Percentiles rank a stretch among this genome's conserved stretches.
phyloP scores from a whole-genome alignment of 345 rosid genomes.

The Raphanus raphanistrum region DNA sequence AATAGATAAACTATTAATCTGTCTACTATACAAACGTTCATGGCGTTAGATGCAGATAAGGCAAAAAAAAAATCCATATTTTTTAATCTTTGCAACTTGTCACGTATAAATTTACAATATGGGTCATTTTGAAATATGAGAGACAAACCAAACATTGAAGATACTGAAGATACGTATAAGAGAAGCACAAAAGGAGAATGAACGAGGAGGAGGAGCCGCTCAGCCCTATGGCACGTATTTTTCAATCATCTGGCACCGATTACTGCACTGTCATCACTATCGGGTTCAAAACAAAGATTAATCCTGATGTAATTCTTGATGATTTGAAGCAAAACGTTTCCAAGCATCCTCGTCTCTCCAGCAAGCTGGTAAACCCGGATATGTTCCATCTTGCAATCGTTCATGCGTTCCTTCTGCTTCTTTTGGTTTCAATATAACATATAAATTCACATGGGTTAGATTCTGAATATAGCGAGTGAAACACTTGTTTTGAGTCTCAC shows the following conservation, averaged over 20 bases:
- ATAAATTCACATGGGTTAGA: background rate
- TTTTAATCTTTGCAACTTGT: background rate
- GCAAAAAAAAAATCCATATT: background rate
- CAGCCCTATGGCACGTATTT: slow-evolving; percentile 52
- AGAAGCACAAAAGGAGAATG: background rate
- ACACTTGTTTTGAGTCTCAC: no score
- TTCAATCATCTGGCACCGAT: slow-evolving; percentile 41
- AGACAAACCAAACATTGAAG: background rate
- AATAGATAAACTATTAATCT: background rate
- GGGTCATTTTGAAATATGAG: background rate
- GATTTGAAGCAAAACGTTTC: slow-evolving; percentile 52
- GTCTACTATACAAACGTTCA: background rate
- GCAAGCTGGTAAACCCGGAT: slow-evolving; percentile 46
- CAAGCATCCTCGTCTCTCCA: slow-evolving; percentile 77
- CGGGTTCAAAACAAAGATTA: slow-evolving; percentile 47
- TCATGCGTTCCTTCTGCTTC: background rate
- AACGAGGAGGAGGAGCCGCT: slow-evolving; percentile 38
- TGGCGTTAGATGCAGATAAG: background rate
- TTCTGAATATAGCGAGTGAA: no score
- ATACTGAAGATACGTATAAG: background rate
- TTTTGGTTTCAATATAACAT: background rate
- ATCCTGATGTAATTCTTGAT: slow-evolving; percentile 41
- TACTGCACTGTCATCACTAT: slow-evolving; percentile 41
- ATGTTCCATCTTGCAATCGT: background rate
- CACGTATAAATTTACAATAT: background rate